Conservation (phyloP, 768 basidiomycete genomes). For the Nidularia pulvinata region DNA sequence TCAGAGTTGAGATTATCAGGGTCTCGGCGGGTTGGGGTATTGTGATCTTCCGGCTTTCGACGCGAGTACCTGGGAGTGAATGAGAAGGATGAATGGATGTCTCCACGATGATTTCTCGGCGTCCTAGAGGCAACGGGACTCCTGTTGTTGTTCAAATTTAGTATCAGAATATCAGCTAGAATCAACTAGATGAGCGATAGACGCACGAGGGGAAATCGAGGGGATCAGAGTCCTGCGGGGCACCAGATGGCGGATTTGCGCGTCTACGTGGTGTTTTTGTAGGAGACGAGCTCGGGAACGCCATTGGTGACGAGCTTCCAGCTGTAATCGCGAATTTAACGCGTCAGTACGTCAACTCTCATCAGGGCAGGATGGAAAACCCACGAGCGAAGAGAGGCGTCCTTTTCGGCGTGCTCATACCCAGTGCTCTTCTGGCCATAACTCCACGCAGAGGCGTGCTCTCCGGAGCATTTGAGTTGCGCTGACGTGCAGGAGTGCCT, state of each 20-base stretch:
- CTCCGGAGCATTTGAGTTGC: slow-evolving; percentile 30
- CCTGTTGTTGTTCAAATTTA: slow-evolving; percentile 22
- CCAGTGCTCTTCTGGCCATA: slow-evolving; percentile 53
- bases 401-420: slow-evolving; percentile 53
- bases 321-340: slow-evolving; percentile 20
- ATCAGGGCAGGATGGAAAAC: slow-evolving; percentile 12
- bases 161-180: background rate
- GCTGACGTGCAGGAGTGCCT: slow-evolving; percentile 46
- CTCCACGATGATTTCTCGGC: slow-evolving; percentile 79
- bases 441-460: slow-evolving; percentile 47
- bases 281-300: slow-evolving; percentile 66
- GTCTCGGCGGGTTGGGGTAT: slow-evolving; percentile 19
- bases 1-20: slow-evolving; percentile 53
- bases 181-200: background rate
- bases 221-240: slow-evolving; percentile 58
- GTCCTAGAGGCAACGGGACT: slow-evolving; percentile 55
- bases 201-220: slow-evolving; percentile 72
- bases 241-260: slow-evolving; percentile 27
- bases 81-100: slow-evolving; percentile 84
- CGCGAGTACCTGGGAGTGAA: slow-evolving; percentile 47
- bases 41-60: slow-evolving; percentile 30
- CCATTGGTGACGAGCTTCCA: slow-evolving; percentile 62
- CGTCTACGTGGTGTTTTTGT: slow-evolving; percentile 42
- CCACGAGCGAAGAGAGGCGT: slow-evolving; percentile 52
- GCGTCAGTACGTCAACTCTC: background rate